Evolutionary conservation across 2,329 filamentous ascomycete species (phyloP).

Genomic region (Fusarium xyrophilum): DNA sequence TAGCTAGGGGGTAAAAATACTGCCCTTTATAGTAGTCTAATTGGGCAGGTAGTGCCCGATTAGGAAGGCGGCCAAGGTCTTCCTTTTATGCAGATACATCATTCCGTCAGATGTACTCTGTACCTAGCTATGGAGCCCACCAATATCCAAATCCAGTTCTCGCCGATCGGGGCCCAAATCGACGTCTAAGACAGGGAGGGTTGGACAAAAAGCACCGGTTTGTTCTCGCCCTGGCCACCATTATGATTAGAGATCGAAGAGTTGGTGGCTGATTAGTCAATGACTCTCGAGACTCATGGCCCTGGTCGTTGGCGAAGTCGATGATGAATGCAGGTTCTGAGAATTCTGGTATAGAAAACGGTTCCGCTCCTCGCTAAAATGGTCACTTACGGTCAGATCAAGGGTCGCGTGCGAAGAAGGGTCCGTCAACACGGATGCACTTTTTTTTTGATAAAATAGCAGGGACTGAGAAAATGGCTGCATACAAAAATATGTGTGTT

Average conservation of each 20-base stretch:
- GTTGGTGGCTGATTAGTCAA: conserved; percentile 28
- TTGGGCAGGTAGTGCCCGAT: too few species aligned
- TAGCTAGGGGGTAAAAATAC: too few species aligned
- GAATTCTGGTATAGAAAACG: conserved; percentile 15
- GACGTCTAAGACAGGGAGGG: conserved; percentile 30
- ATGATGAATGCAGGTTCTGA: conserved; percentile 12
- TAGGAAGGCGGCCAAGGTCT: too few species aligned
- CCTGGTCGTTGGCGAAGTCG: conserved; percentile 9
- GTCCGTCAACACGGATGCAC: conserved; percentile 14
- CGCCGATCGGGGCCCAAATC: too few species aligned
- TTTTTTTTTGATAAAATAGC: neutral
- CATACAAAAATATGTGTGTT: neutral
- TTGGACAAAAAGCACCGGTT: conserved; percentile 40
- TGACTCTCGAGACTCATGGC: conserved; percentile 25
- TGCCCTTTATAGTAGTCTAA: too few species aligned
- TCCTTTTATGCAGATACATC: too few species aligned
- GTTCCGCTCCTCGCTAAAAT: conserved; percentile 34
- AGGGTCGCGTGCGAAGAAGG: conserved; percentile 28
- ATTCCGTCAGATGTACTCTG: too few species aligned
- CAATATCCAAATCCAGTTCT: too few species aligned
- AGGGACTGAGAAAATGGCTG: neutral
- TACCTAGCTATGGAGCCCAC: too few species aligned
- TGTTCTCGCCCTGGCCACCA: conserved; percentile 44
- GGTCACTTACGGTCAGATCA: conserved; percentile 24
- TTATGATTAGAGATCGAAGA: conserved; percentile 12